Percentiles rank a stretch among this genome's conserved stretches.
These are phyloP conservation scores for Phytophthora aleatoria DNA, from an alignment of 352 stramenopile genomes.

Conservation along the genomic window DNA sequence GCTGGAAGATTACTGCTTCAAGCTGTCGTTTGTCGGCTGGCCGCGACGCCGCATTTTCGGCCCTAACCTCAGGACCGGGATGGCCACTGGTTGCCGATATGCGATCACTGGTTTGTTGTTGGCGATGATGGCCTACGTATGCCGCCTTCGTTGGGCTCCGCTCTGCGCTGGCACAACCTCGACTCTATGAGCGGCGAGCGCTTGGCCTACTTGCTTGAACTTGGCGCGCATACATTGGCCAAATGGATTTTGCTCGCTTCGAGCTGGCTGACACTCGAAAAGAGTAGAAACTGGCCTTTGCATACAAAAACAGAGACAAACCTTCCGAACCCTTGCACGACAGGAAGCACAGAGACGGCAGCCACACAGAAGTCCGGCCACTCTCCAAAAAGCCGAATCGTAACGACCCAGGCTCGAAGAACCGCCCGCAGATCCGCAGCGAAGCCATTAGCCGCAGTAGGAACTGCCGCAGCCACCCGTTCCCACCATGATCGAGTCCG, in stretches of 20 bases:
- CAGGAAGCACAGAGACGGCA: slow-evolving; percentile 20
- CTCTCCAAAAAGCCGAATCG: slow-evolving; percentile 33
- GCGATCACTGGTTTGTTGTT: neutral
- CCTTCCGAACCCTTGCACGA: slow-evolving; percentile 26
- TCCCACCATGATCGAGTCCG: slow-evolving; percentile 62
- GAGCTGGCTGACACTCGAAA: slow-evolving; percentile 16
- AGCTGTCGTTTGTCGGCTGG: neutral
- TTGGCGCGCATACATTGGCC: slow-evolving; percentile 22
- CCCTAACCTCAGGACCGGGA: slow-evolving; percentile 16
- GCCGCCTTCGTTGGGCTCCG: neutral
- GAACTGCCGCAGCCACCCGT: slow-evolving; percentile 18
- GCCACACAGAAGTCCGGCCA: slow-evolving; percentile 17
- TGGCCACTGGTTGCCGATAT: slow-evolving; percentile 14
- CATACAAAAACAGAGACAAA: slow-evolving; percentile 26
- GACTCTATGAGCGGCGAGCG: neutral
- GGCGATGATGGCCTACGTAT: neutral
- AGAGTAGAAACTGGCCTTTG: slow-evolving; percentile 33
- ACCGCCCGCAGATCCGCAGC: slow-evolving; percentile 1
- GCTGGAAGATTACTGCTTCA: slow-evolving; percentile 1
- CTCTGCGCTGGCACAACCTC: neutral
- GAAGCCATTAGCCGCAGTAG: slow-evolving; percentile 10
- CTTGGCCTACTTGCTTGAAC: slow-evolving; percentile 19
- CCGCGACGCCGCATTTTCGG: neutral
- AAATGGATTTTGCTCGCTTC: slow-evolving; percentile 29
- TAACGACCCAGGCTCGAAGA: slow-evolving; percentile 22